These are phyloP conservation scores for Scutellaria galericulata DNA, from an alignment of 257 asterid species.

Conservation along the genomic window DNA sequence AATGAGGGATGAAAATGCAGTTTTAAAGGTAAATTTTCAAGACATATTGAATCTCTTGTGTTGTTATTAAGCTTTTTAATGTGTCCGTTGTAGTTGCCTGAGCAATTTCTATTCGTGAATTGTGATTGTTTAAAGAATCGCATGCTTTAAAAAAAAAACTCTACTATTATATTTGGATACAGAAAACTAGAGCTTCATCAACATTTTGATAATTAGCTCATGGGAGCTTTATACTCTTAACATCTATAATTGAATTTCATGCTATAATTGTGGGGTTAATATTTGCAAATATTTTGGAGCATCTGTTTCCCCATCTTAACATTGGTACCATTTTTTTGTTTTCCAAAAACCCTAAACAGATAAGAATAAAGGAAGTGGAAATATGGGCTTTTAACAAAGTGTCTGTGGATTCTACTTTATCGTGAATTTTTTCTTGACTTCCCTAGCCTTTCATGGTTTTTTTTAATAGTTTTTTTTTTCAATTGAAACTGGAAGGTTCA, in stretches of 20 bases:
- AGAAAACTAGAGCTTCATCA: slow-evolving; percentile 11
- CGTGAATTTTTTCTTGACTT: background rate
- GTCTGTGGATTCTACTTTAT: slow-evolving; percentile 12
- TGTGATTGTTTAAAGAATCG: background rate
- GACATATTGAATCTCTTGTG: slow-evolving; percentile 11
- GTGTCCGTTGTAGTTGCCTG: slow-evolving; percentile 10
- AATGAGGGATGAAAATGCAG: slow-evolving; percentile 74
- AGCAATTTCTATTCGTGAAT: slow-evolving; percentile 18
- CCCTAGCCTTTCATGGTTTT: slow-evolving; percentile 9
- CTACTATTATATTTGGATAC: background rate
- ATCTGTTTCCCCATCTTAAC: background rate
- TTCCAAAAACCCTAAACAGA: background rate
- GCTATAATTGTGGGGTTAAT: slow-evolving; percentile 18
- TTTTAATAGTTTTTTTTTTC: background rate
- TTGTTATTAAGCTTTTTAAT: slow-evolving; percentile 14
- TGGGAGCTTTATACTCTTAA: slow-evolving; percentile 16
- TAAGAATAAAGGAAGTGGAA: no score
- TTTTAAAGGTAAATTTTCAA: slow-evolving; percentile 63
- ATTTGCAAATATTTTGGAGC: background rate
- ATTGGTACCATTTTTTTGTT: background rate
- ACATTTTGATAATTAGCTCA: slow-evolving; percentile 2
- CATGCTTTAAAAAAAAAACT: no score
- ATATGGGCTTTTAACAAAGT: background rate
- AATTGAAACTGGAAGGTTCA: background rate
- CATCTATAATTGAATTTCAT: slow-evolving; percentile 4